Evolutionary conservation across 352 stramenopile species (phyloP).

Genomic region (Phytophthora meadii): DNA sequence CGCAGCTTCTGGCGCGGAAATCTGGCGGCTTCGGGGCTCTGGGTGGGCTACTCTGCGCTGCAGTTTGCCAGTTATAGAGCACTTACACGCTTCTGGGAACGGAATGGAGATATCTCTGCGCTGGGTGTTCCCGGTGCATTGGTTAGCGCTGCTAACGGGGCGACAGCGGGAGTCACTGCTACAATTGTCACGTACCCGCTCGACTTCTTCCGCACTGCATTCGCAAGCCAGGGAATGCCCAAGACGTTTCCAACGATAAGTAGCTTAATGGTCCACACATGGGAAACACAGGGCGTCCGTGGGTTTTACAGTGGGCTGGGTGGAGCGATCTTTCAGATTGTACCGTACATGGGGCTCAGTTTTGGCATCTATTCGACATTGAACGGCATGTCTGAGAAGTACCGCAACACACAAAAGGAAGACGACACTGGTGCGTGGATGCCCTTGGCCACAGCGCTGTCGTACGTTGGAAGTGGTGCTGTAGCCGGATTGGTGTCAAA

Average conservation of each 20-base stretch:
- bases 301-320: conserved; percentile 93
- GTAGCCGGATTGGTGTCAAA: conserved; percentile 92
- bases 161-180: conserved; percentile 84
- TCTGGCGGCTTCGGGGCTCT: conserved; percentile 75
- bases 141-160: conserved; percentile 84
- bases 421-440: conserved; percentile 15
- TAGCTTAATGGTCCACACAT: conserved; percentile 78
- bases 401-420: conserved; percentile 21
- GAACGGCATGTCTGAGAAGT: conserved; percentile 40
- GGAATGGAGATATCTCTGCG: conserved; percentile 10
- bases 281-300: conserved; percentile 66
- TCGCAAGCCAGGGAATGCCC: conserved; percentile 91
- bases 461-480: conserved; percentile 80
- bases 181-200: conserved; percentile 95
- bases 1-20: conserved; percentile 88
- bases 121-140: conserved; percentile 11
- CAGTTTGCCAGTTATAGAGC: conserved; percentile 77
- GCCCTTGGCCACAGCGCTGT: conserved; percentile 47
- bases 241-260: conserved; percentile 83
- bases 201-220: conserved; percentile 94
- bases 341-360: conserved; percentile 96
- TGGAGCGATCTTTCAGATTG: conserved; percentile 92
- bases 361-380: conserved; percentile 93
- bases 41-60: conserved; percentile 83
- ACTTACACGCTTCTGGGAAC: conserved; percentile 52